Conservation (phyloP, 2,329 filamentous ascomycete genomes). For the Xylaria sp. region DNA sequence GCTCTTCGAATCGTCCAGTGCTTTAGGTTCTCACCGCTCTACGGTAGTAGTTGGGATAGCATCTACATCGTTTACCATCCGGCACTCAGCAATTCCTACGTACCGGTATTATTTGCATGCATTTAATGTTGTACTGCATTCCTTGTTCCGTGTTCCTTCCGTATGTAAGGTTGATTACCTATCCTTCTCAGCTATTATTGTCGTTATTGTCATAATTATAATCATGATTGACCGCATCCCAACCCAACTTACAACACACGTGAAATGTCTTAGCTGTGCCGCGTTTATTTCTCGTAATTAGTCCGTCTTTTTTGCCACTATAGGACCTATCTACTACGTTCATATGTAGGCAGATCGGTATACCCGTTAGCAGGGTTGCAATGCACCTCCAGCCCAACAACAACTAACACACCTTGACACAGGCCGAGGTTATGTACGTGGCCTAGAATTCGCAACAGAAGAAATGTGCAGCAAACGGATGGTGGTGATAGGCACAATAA, state of each 20-base stretch:
- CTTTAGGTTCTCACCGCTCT: slow-evolving; percentile 27
- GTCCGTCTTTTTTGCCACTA: slow-evolving; percentile 1
- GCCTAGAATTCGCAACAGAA: neutral
- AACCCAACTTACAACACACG: neutral
- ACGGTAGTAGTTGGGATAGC: too few species aligned
- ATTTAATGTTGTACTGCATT: neutral
- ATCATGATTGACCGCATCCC: neutral
- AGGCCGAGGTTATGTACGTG: slow-evolving; percentile 3
- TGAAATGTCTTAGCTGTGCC: neutral
- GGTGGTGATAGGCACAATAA: slow-evolving; percentile 14
- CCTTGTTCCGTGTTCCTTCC: slow-evolving; percentile 3
- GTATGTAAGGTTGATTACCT: neutral
- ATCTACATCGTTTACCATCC: too few species aligned
- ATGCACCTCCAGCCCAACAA: neutral
- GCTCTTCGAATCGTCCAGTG: neutral
- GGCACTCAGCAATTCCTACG: neutral
- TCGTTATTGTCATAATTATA: neutral
- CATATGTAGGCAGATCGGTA: neutral
- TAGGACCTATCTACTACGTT: neutral
- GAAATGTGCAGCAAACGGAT: slow-evolving; percentile 8
- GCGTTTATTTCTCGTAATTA: neutral
- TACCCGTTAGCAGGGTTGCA: slow-evolving; percentile 6
- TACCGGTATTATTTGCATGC: slow-evolving; percentile 4
- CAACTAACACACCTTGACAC: neutral
- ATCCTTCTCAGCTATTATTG: slow-evolving; percentile 24